Conservation (phyloP, 108 stramenopile genomes). For the Cyclotella choctawhatcheeana region DNA sequence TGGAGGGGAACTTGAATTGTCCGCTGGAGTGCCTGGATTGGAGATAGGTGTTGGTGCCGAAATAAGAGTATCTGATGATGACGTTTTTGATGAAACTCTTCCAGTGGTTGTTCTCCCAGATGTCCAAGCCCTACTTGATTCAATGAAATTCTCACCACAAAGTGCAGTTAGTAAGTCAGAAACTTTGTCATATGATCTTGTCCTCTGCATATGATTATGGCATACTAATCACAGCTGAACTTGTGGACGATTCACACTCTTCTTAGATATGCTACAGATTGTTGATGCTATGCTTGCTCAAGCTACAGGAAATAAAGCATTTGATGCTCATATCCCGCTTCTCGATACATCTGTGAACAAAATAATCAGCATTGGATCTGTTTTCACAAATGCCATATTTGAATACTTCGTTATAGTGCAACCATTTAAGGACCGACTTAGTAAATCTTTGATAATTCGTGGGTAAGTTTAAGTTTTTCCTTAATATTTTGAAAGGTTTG, state of each 20-base stretch:
- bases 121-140: conserved; percentile 17
- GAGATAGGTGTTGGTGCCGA: conserved; percentile 12
- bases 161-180: conserved; percentile 8
- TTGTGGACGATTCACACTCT: no score
- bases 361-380: conserved; percentile 15
- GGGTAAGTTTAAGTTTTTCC: no score
- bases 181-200: no score
- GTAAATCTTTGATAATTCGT: no score
- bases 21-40: conserved; percentile 17
- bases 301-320: conserved; percentile 31
- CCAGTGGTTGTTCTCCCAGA: conserved; percentile 13
- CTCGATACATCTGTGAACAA: conserved; percentile 23
- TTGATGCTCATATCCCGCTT: conserved; percentile 27
- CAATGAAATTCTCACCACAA: conserved; percentile 27
- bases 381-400: conserved; percentile 21
- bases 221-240: no score
- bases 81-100: conserved; percentile 32
- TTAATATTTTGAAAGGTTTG: no score
- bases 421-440: conserved; percentile 4
- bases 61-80: conserved; percentile 13
- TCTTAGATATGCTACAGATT: conserved; percentile 25
- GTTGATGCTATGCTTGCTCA: conserved; percentile 31
- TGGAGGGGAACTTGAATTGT: neutral
- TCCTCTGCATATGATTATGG: no score
- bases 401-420: conserved; percentile 21